Conservation (phyloP, 768 basidiomycete species). For the Trametes gibbosa region DNA sequence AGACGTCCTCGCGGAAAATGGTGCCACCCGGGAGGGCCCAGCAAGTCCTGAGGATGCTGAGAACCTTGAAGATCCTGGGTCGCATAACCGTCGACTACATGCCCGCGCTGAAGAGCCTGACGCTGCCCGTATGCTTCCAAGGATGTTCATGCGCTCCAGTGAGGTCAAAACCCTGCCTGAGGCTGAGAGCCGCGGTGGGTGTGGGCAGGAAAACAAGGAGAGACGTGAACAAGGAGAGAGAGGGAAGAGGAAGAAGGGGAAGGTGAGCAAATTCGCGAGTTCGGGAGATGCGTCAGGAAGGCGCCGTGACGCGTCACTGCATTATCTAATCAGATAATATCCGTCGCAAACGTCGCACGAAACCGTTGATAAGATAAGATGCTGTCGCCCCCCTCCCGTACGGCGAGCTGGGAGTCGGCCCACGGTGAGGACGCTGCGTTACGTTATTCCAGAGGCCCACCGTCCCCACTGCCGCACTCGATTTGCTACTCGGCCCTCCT, state of each 20-base stretch:
- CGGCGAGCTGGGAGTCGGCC: no score
- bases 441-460: no score
- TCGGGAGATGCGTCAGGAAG: constrained; percentile 12
- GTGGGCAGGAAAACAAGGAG: neutral
- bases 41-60: neutral
- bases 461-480: no score
- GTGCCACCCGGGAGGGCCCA: neutral
- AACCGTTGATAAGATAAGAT: no score
- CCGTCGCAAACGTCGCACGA: neutral
- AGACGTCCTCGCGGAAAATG: neutral
- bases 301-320: constrained; percentile 19
- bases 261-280: constrained; percentile 13
- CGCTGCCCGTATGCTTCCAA: constrained; percentile 23
- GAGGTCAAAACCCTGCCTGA: constrained; percentile 8
- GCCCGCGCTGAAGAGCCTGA: constrained; percentile 21
- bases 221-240: neutral
- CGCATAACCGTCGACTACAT: constrained; percentile 25
- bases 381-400: no score
- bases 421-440: no score
- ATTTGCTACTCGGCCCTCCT: neutral
- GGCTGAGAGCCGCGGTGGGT: neutral
- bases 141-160: constrained; percentile 25
- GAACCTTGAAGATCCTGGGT: constrained; percentile 25
- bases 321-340: constrained; percentile 14
- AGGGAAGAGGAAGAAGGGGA: constrained; percentile 5